Evolutionary conservation across 2,329 filamentous ascomycete species (phyloP).

Genomic region (Fusarium pseudocircinatum): DNA sequence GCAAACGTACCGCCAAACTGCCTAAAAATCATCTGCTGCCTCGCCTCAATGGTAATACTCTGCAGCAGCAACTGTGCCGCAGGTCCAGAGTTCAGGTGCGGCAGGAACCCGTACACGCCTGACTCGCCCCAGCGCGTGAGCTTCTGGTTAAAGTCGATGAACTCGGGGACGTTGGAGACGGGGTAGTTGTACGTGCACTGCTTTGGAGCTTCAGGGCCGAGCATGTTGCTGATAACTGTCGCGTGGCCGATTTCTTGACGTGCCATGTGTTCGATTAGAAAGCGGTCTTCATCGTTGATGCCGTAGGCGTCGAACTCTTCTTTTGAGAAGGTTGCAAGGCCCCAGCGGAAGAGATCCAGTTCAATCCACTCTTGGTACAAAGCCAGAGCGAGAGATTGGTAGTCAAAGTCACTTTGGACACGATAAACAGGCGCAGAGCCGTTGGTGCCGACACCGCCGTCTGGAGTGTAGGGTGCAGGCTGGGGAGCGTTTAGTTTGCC

Average conservation of each 20-base stretch:
- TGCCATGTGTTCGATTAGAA: constrained; percentile 79
- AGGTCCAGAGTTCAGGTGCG: constrained; percentile 79
- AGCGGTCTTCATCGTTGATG: constrained; percentile 74
- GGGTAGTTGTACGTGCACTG: constrained; percentile 88
- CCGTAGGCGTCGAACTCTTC: constrained; percentile 76
- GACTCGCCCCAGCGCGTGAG: constrained; percentile 84
- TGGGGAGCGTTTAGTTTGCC: constrained; percentile 73
- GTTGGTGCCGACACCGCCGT: constrained; percentile 80
- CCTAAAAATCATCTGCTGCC: constrained; percentile 86
- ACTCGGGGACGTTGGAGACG: constrained; percentile 77
- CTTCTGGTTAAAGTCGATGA: constrained; percentile 85
- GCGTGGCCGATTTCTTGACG: constrained; percentile 82
- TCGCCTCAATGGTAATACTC: constrained; percentile 80
- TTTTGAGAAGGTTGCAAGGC: constrained; percentile 73
- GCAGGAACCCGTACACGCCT: constrained; percentile 82
- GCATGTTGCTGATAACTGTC: constrained; percentile 79
- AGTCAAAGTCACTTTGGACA: constrained; percentile 84
- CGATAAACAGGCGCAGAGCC: constrained; percentile 80
- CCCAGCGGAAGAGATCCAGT: constrained; percentile 83
- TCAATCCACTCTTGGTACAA: constrained; percentile 89
- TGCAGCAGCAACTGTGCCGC: constrained; percentile 78
- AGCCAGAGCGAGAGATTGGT: constrained; percentile 77
- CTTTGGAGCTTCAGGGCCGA: constrained; percentile 73
- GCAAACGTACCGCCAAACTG: constrained; percentile 83
- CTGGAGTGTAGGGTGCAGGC: constrained; percentile 77